Evolutionary conservation across 2,329 filamentous ascomycete species (phyloP).

Genomic region (Sarocladium brachiariae): DNA sequence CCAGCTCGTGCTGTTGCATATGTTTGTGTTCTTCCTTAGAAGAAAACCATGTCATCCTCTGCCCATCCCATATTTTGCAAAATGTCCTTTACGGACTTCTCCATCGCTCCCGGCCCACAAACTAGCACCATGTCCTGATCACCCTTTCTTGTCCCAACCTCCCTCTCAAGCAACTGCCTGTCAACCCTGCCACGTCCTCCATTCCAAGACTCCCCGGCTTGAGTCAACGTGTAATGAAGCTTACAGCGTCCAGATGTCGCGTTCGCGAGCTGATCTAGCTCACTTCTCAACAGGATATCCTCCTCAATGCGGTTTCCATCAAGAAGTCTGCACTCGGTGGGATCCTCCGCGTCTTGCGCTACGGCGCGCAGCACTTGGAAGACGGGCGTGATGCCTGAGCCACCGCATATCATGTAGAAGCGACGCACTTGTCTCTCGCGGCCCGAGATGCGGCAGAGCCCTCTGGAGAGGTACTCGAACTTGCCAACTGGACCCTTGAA

Average conservation of each 20-base stretch:
- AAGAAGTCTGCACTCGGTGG: constrained; percentile 64
- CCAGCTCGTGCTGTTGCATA: no score
- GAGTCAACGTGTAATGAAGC: constrained; percentile 63
- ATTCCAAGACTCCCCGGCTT: constrained; percentile 56
- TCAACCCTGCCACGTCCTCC: constrained; percentile 64
- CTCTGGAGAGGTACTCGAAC: constrained; percentile 69
- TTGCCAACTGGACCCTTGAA: constrained; percentile 86
- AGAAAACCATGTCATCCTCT: constrained; percentile 69
- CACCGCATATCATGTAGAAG: constrained; percentile 83
- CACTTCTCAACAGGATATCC: constrained; percentile 73
- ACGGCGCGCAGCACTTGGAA: constrained; percentile 76
- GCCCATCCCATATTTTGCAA: not conserved
- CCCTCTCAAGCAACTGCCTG: constrained; percentile 51
- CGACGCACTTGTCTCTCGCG: constrained; percentile 49
- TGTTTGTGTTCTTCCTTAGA: constrained; percentile 42
- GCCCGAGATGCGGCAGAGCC: constrained; percentile 54
- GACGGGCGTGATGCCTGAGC: constrained; percentile 88
- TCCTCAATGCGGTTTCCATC: constrained; percentile 71
- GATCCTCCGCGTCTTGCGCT: constrained; percentile 55
- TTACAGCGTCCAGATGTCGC: constrained; percentile 51
- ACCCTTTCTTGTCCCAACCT: constrained; percentile 37
- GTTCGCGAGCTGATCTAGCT: constrained; percentile 59
- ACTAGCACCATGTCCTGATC: constrained; percentile 57
- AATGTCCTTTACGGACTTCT: constrained; percentile 46
- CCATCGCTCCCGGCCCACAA: constrained; percentile 72